Conservation (phyloP, 495 filamentous ascomycete species). For the Rostrohypoxylon terebratum region DNA sequence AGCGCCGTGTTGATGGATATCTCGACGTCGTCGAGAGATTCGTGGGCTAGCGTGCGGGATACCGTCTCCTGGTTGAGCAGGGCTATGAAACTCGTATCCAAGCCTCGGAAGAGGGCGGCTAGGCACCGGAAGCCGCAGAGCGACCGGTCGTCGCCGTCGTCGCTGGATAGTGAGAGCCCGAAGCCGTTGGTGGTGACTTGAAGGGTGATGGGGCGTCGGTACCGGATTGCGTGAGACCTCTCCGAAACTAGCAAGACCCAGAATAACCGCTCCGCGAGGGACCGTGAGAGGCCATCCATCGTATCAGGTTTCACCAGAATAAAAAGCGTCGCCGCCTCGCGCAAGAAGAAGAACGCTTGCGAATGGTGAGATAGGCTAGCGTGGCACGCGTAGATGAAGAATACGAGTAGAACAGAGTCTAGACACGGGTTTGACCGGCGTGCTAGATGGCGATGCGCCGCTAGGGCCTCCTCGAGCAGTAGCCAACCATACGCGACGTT, state of each 20-base stretch:
- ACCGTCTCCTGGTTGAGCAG: slow-evolving; percentile 71
- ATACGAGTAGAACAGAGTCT: slow-evolving; percentile 71
- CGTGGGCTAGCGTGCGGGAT: slow-evolving; percentile 59
- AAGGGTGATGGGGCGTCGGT: slow-evolving; percentile 72
- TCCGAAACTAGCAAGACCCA: slow-evolving; percentile 74
- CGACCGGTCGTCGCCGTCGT: slow-evolving; percentile 62
- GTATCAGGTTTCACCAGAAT: slow-evolving; percentile 54
- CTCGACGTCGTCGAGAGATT: slow-evolving; percentile 67
- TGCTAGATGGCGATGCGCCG: slow-evolving; percentile 38
- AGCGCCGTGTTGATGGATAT: slow-evolving; percentile 68
- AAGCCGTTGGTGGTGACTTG: slow-evolving; percentile 60
- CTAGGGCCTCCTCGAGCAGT: slow-evolving; percentile 47
- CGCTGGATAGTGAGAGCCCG: slow-evolving; percentile 8
- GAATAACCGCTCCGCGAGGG: slow-evolving; percentile 60
- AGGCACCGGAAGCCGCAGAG: slow-evolving; percentile 70
- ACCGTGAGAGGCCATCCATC: slow-evolving; percentile 55
- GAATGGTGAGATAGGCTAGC: slow-evolving; percentile 72
- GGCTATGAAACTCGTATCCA: slow-evolving; percentile 72
- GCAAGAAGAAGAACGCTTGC: slow-evolving; percentile 70
- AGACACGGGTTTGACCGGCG: slow-evolving; percentile 60
- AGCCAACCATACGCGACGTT: slow-evolving; percentile 49
- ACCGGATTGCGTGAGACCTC: slow-evolving; percentile 78
- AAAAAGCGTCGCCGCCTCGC: slow-evolving; percentile 69
- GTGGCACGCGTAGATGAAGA: slow-evolving; percentile 77
- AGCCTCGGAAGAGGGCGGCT: slow-evolving; percentile 71